These are phyloP conservation scores for Penicillium coffeae DNA, from an alignment of 495 filamentous ascomycete genomes.

Conservation along the genomic window DNA sequence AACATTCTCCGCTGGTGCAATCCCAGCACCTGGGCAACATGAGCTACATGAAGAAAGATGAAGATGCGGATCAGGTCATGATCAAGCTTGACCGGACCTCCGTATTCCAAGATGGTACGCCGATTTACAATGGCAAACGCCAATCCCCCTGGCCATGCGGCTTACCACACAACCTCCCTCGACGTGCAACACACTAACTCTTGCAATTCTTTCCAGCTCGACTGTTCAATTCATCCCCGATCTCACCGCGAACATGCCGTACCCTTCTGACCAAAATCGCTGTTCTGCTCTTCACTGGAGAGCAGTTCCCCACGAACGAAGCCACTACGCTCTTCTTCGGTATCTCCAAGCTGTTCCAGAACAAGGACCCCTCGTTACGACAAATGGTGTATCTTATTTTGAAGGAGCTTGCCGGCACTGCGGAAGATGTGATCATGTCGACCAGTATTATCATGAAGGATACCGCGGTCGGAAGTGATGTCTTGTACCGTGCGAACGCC, in stretches of 20 bases:
- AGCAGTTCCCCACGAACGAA: slow-evolving; percentile 94
- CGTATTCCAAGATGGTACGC: slow-evolving; percentile 96
- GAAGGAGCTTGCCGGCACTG: slow-evolving; percentile 94
- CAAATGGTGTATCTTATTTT: slow-evolving; percentile 99
- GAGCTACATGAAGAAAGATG: slow-evolving; percentile 98
- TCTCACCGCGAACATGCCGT: slow-evolving; percentile 90
- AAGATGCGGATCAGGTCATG: slow-evolving; percentile 88
- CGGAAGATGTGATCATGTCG: slow-evolving; percentile 99
- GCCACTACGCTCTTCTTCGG: slow-evolving; percentile 98
- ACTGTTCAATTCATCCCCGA: slow-evolving; percentile 94
- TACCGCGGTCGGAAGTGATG: slow-evolving; percentile 90
- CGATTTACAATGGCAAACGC: slow-evolving; percentile 11
- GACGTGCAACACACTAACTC: slow-evolving; percentile 14
- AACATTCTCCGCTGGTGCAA: slow-evolving; percentile 32
- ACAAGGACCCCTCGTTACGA: slow-evolving; percentile 94
- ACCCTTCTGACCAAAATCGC: slow-evolving; percentile 96
- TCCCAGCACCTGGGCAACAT: slow-evolving; percentile 52
- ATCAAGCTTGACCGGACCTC: slow-evolving; percentile 97
- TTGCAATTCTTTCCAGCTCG: slow-evolving; percentile 59
- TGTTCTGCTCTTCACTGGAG: slow-evolving; percentile 92
- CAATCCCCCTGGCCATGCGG: slow-evolving; percentile 18
- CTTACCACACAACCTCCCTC: slow-evolving; percentile 10
- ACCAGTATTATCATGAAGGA: slow-evolving; percentile 99
- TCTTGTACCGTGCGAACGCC: slow-evolving; percentile 93
- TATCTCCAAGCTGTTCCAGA: slow-evolving; percentile 99